Evolutionary conservation across 2,329 filamentous ascomycete genomes (phyloP), one percentile per base, ranked within the genome.

Genomic region (Reticulascus tulasneorum): DNA sequence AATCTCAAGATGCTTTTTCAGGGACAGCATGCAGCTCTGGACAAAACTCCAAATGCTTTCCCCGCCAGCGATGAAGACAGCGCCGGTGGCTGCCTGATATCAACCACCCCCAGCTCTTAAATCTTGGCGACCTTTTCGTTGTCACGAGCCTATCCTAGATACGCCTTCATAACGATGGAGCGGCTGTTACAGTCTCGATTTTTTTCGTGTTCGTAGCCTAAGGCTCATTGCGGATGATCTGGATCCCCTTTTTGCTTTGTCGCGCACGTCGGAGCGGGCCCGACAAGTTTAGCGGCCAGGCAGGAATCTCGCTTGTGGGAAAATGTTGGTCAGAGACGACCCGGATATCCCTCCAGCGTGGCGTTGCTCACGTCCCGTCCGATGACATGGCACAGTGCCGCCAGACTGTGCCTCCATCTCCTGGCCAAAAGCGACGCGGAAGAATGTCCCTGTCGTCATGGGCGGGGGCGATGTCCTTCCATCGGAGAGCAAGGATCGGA

Each of bases 51-150:
- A 65, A 2, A 64, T 71, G 17, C 64, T 67, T 42, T 71, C 60
- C 26, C 59, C 57, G 7, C 69, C 68, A 7, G 68, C 68, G 24
- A 65, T 63, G 44, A 60, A 71, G 6, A 73, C 59, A 5, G 67
- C 62, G 1, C 62, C 68, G 1, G 66, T 62, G 5, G 67, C 67
- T 9, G 68, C 69, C 46, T 68, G 43, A 73, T 64, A 32, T 71
- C 66, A 5, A 59, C 59, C 7, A 63, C 40, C 0, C 56, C 62
- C 21, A 64, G 42, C 13, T 67, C 57, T 6, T 55, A 52, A 9
- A 40, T 34, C 12, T 51, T 42, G 22, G 53, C 58, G 19, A 17
- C 13, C 18, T 32, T 15, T 9, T 32, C n/a, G n/a, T n/a, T n/a
- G n/a, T 20, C 8, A 32, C 20, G 12, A 11, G 16, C 22, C 19